Base-by-base conservation (phyloP, 371 early-diverging fungal species). In the Mucor racemosus region DNA sequence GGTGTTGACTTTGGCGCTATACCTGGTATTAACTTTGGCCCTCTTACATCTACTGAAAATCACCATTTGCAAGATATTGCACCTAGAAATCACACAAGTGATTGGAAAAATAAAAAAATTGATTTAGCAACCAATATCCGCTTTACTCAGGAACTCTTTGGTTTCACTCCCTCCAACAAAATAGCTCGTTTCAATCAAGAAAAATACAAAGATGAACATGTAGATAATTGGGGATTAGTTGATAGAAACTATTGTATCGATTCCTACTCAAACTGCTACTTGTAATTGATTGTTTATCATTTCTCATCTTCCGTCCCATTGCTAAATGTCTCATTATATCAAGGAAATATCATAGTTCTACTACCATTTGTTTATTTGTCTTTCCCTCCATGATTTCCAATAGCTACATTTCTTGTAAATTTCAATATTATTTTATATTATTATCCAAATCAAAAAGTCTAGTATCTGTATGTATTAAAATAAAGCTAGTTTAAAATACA, bases 1-100 rank as follows among this genome's bases (percentile, higher is more conserved):
- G 57, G 64, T 42, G 55, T 64, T 56, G 57, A 64, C 14, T 67
- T 54, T 60, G 65, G 48, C 17, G 21, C 35, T 48, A 64, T 34
- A 7, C 55, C 55, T 55, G 34, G 31, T 57, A 14, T 19, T 57
- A 15, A 26, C 17, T 17, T 36, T 7, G 55, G 5, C 34, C 15
- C 9, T n/a, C 50, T 9, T 50, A 1, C 3, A 26, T 26, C 26
- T 26, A 26, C 26, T 26, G 26, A 26, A 26, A 26, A 26, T 3
- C 26, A 26, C 3, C 26, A 26, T 3, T 26, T 3, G 26, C 26
- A 26, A 26, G 26, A 26, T 3, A 26, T 3, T 26, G 3, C 26
- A 26, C 26, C 26, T 3, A 26, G 26, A 26, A 26, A 26, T 26
- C 26, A 26, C 26, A 26, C 26, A 26, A 26, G 26, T 26, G 26